Evolutionary conservation across 768 basidiomycete genomes (phyloP), one percentile per base, ranked within the genome.

Genomic region (Psilocybe sp.): DNA sequence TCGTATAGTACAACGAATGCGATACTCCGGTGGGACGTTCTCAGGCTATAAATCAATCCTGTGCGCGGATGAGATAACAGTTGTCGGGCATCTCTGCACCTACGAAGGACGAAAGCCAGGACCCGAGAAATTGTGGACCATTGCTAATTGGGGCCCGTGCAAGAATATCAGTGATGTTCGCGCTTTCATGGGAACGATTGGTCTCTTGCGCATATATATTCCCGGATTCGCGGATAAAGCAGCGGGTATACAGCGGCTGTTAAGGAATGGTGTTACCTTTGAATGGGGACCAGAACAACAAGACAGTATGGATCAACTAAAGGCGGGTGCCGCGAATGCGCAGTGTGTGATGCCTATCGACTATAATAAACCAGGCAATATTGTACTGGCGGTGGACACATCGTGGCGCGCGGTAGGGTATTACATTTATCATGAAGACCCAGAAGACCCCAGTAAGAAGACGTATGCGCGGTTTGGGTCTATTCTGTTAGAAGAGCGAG

Each of bases 301-400:
- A n/a, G n/a, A n/a, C n/a, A n/a, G n/a, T n/a, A n/a, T 47, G 36
- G 42, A 39, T 55, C 37, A 23, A n/a, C 18, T 61, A 0, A 59
- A 59, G 28, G 44, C 44, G 8, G 47, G 49, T 15, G 49, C 54
- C 0, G 28, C 31, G 19, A 16, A 57, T 5, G 52, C 50, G 6
- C 52, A 58, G 12, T 57, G 56, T 1, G 43, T 66, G 1, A 44
- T 49, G 12, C 56, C 64, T 5, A 47, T 68, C n/a, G 49, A 68
- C 15, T 64, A 67, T 33, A 14, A 36, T 5, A 54, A 49, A 10
- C 44, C n/a, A 9, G 33, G 4, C 1, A 50, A 58, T 9, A 62
- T 74, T 6, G 66, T 71, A 0, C 52, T 77, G 0, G 61, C 70
- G 5, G 74, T 73, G 0, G 70, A 76, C 52, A 66, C 73, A 0